phyloP scores from a whole-genome alignment of 306 rosid species.

The Cucumis melo region DNA sequence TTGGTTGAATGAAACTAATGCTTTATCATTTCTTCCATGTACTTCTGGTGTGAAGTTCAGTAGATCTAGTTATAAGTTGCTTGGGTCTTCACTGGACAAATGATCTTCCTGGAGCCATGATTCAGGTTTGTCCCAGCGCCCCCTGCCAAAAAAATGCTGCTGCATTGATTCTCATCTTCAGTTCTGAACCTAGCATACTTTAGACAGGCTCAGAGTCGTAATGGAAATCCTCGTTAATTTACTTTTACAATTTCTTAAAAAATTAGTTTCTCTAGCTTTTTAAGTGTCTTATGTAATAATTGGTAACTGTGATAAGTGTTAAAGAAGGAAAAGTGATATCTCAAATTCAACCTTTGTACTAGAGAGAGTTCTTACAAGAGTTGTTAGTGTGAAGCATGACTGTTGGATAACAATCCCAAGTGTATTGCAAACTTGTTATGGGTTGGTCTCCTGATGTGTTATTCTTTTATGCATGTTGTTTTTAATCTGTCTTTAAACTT shows the following conservation, averaged over 20 bases:
- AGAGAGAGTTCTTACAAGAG: neutral
- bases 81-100: constrained; percentile 97
- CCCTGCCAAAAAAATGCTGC: neutral
- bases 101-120: constrained; percentile 99
- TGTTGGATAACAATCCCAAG: neutral
- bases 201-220: neutral
- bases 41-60: constrained; percentile 43
- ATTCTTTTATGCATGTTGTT: neutral
- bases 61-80: constrained; percentile 84
- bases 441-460: neutral
- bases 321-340: neutral
- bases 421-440: neutral
- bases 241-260: neutral
- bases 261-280: neutral
- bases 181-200: neutral
- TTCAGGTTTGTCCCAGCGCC: constrained; percentile 35
- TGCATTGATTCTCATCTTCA: neutral
- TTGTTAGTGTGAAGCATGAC: neutral
- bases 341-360: neutral
- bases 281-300: neutral
- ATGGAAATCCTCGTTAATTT: neutral
- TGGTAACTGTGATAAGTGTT: neutral
- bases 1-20: neutral
- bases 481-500: neutral
- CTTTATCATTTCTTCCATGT: constrained; percentile 4